Base-by-base conservation (phyloP, 768 basidiomycete genomes). In the Grammothele lineata region DNA sequence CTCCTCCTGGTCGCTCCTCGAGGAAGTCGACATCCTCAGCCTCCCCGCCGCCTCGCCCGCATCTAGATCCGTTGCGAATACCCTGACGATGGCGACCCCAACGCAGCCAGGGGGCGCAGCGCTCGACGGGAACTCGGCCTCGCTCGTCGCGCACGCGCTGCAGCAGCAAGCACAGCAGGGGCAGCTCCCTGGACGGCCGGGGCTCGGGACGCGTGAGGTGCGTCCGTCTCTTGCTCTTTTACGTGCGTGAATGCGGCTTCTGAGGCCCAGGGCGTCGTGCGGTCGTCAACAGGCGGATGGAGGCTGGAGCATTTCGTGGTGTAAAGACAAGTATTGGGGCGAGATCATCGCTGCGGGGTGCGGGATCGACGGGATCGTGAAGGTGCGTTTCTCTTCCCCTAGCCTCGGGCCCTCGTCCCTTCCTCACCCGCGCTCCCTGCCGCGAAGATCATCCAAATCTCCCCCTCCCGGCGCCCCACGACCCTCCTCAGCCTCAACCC, bases 271-370 rank as follows among this genome's bases (percentile, higher is more conserved):
- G n/a, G n/a, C n/a, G n/a, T n/a, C n/a, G n/a, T n/a, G n/a, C n/a
- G n/a, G n/a, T n/a, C n/a, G n/a, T n/a, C n/a, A 1, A 21, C 27
- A 62, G 61, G 91, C 91, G 2, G 85, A 92, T 45, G 92, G 92
- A 3, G 94, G 89, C 1, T 97, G 92, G 92, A 87, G 84, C 47
- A 66, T 99, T 35, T 87, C 86, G 7, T 99, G 94, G 93, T 97
- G 94, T 66, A 91, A 92, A 60, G 96, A 98, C 58, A 76, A 78
- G 50, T 96, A 93, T 66, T 96, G 93, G 93, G 95, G 95, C 2
- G 89, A 93, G 61, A 60, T 95, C 17, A 72, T 97, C 40, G 92
- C 92, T 8, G 83, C 81, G 0, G 79, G 82, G 2, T 78, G 78
- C 44, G 93, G 92, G 1, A 73, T 78, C 1, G 78, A 72, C 48